Percentiles rank a stretch among this genome's conserved stretches.
phyloP scores from a whole-genome alignment of 1,284 basidiomycete species.

The Irpex sp. region DNA sequence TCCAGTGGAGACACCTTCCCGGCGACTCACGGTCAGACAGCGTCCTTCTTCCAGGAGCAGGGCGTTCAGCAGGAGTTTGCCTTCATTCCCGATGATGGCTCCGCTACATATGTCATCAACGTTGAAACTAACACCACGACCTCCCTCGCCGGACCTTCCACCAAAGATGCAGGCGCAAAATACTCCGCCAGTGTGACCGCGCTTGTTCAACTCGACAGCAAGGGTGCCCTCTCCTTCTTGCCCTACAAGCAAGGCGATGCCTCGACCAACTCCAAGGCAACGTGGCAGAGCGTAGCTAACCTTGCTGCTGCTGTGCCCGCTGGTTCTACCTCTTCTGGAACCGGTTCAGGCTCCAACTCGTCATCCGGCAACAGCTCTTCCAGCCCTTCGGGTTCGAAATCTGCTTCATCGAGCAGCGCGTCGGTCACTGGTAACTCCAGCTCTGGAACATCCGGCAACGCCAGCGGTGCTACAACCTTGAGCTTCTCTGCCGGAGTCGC shows the following conservation, averaged over 20 bases:
- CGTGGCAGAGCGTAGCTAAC: conserved; percentile 44
- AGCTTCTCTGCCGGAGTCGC: neutral
- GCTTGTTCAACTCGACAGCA: conserved; percentile 74
- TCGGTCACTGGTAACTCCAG: conserved; percentile 1
- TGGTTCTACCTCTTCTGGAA: conserved; percentile 13
- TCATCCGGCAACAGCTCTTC: conserved; percentile 1
- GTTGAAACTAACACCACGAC: conserved; percentile 80
- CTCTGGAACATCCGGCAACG: conserved; percentile 2
- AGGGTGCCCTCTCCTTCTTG: conserved; percentile 67
- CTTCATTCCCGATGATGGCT: conserved; percentile 81
- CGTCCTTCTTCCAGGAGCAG: conserved; percentile 68
- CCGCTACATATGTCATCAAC: conserved; percentile 76
- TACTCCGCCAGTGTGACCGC: conserved; percentile 72
- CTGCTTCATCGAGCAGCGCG: conserved; percentile 1
- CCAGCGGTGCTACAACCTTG: neutral
- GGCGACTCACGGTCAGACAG: conserved; percentile 66
- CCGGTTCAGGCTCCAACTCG: conserved; percentile 4
- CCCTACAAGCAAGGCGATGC: conserved; percentile 51
- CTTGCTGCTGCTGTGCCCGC: conserved; percentile 26
- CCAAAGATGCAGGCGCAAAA: conserved; percentile 61
- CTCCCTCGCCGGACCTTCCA: conserved; percentile 61
- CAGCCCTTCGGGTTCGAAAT: neutral
- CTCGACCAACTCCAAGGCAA: conserved; percentile 40
- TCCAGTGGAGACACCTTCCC: conserved; percentile 62
- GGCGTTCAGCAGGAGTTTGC: conserved; percentile 81